Base-by-base conservation (phyloP, 1,139 yeast species). In the Hyphopichia pseudoburtonii region DNA sequence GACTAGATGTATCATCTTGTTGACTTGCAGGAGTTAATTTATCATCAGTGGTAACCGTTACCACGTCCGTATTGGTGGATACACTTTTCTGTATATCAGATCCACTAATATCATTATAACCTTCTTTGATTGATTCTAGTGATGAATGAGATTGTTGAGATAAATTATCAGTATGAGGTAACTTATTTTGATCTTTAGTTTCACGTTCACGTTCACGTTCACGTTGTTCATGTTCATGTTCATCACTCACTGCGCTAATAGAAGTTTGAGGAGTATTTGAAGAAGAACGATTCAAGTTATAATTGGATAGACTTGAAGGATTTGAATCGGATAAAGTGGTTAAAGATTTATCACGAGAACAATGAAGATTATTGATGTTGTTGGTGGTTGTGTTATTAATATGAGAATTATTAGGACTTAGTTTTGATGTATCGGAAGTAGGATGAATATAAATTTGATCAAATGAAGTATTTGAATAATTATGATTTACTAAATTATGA, bases 201-300 rank as follows among this genome's bases (percentile, higher is more conserved):
- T n/a, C n/a, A n/a, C n/a, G n/a, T n/a, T n/a, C n/a, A n/a, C n/a
- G n/a, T n/a, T n/a, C n/a, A n/a, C n/a, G n/a, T n/a, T n/a, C n/a
- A n/a, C n/a, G n/a, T n/a, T n/a, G n/a, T n/a, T n/a, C n/a, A n/a
- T n/a, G n/a, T n/a, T n/a, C n/a, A n/a, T n/a, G n/a, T n/a, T n/a
- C n/a, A n/a, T n/a, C n/a, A n/a, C n/a, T n/a, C n/a, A n/a, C n/a
- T n/a, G n/a, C 42, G 26, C 55, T 56, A 17, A 66, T 62, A 2
- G 70, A 63, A 2, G 72, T 65, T 26, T 63, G 64, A 1, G 73
- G 72, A 4, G 73, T 66, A 32, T 62, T 65, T 1, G 68, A 56
- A 29, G 55, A 45, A 10, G 63, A 56, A 25, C 66, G 50, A 39
- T 53, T 57, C 32, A 63, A 46, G 31, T 57, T 58, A 33, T 52